Evolutionary conservation across 2,329 filamentous ascomycete species (phyloP), one percentile per base, ranked within the genome.

Genomic region (Stachybotrys echinatus): DNA sequence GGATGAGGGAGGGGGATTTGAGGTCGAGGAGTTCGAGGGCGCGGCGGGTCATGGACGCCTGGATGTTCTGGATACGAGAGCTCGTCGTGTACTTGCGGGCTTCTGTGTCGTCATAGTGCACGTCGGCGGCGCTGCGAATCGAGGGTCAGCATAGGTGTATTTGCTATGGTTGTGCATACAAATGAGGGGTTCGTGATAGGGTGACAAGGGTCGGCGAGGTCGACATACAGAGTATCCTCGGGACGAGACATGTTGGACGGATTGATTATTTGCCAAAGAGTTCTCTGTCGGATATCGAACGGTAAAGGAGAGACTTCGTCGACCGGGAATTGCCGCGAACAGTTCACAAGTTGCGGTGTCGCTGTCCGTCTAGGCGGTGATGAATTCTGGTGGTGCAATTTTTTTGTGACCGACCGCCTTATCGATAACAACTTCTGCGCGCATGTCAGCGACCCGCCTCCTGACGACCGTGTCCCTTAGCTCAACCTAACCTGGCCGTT

Each of bases 71-170:
- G 65, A 99, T 97, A 55, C 94, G 90, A 5, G 91, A 96, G 55
- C 85, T 92, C 5, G 92, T 96, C 8, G 94, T 97, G 76, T 99
- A 99, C 77, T 97, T 97, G 67, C 89, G 87, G 27, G 94, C 92
- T 77, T 96, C 92, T 69, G 79, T 78, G 74, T 97, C 92, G 76
- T 96, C 87, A 80, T 99, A 99, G 77, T 95, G 95, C 65, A 97
- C 87, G 73, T 99, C 94, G 57, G 94, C 92, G 47, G 92, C 89
- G 66, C 90, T 95, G 67, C 34, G 38, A 20, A 20, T 10, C 19
- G 17, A 18, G 10, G 38, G 38, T 48, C 40, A 48, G 21, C 12
- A 27, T 6, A 43, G 40, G 14, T 50, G 37, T 54, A 52, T 59
- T 57, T 65, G 52, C 50, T 38, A 20, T 55, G 49, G 67, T 61